Base-by-base conservation (phyloP, 352 stramenopile genomes). In the Globisporangium emineosum region DNA sequence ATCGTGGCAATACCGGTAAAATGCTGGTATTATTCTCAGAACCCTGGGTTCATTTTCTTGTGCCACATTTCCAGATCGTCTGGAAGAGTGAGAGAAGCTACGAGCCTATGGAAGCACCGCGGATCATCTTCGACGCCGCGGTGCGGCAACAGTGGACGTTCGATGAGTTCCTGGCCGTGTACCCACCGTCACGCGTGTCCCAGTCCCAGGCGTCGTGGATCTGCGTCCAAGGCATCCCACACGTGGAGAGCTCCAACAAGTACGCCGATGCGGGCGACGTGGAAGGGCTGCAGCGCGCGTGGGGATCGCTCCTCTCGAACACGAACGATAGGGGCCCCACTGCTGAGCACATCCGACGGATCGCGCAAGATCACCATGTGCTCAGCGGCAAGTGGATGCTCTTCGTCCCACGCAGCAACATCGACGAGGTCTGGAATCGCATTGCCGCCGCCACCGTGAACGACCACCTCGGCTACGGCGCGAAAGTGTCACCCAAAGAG, bases 311-410 rank as follows among this genome's bases (percentile, higher is more conserved):
- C n/a, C 49, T 23, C n/a, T 55, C 49, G 12, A 17, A 64, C 5
- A 40, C 3, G 0, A 35, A 27, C 5, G 15, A 29, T 23, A 54
- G 51, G 23, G 45, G 49, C 23, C 17, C 58, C 15, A 59, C 21
- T 5, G 45, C 30, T 15, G 25, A 32, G 25, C 45, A 60, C 37
- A 27, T 68, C 17, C 23, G 49, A 5, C 3, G 9, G 13, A 23
- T 64, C 25, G 63, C 63, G 7, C 50, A 29, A 2, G 43, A 19
- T 5, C 21, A 49, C 12, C 23, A 40, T 1, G 63, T 68, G 45
- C 55, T 68, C 13, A 54, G 30, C 15, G 63, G 63, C 35, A 68
- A 64, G 49, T 64, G 63, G 63, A 64, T 68, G 56, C 43, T 68
- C 45, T 68, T 68, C 37, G 35, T 40, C n/a, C 35, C 7, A 8